Evolutionary conservation across 495 filamentous ascomycete genomes (phyloP), one percentile per base, ranked within the genome.

Genomic region (Aspergillus indologenus): DNA sequence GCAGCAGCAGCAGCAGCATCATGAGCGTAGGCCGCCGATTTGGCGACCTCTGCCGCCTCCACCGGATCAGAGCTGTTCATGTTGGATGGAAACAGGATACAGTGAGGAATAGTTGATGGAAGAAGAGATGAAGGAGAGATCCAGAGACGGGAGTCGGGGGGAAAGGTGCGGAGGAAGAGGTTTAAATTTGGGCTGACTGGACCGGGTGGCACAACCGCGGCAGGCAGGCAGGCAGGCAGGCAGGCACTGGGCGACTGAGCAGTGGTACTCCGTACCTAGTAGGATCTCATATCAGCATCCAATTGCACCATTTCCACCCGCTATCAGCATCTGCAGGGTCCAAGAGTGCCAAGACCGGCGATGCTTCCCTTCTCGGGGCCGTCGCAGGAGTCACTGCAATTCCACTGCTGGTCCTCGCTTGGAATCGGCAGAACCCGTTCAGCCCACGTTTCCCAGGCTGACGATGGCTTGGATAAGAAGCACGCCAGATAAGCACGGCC

Each of bases 51-150:
- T 26, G 64, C 61, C 46, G 69, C 50, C 18, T 75, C 72, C 44
- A 61, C 55, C 1, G 70, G 64, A 45, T 75, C 67, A 40, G 67
- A 69, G 21, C 61, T 51, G 51, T 73, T 72, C 72, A 75, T 75
- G 24, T 47, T 66, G 60, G 44, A 11, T 31, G 40, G 19, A 31
- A 29, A 34, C n/a, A 18, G 22, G 34, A 20, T 47, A 5, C 29
- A 42, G 24, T n/a, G 45, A 54, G 24, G 21, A 52, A 53, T 21
- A 56, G 49, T 19, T 52, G 61, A 61, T 22, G 44, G 50, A 40
- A 29, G 20, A 23, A 55, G 17, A 48, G 46, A 52, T 2, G 40
- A 17, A 9, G 11, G n/a, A 15, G 21, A 19, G 24, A 48, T 21
- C 26, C 5, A 29, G 43, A 45, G 17, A 45, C 5, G 17, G n/a